Conservation (phyloP, 345 rosid species). For the Brassica cretica region DNA sequence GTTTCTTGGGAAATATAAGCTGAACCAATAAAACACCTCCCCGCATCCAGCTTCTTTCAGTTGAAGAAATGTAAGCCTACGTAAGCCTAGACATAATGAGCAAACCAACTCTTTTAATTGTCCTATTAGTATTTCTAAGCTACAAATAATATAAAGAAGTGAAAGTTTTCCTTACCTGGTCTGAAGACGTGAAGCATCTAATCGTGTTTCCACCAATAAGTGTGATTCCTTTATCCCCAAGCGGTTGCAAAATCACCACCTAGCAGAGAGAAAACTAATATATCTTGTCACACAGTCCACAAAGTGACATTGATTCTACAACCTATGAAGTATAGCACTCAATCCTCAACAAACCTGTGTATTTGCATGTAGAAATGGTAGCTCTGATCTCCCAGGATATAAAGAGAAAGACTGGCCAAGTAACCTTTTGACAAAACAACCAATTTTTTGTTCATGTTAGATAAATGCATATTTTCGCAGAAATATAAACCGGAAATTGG, state of each 20-base stretch:
- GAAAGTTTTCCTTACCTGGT: slow-evolving; percentile 55
- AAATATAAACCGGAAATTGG: neutral
- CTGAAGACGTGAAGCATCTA: slow-evolving; percentile 81
- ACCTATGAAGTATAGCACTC: neutral
- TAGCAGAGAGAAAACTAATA: slow-evolving; percentile 28
- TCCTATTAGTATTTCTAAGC: neutral
- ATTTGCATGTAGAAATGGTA: slow-evolving; percentile 80
- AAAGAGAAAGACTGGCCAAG: slow-evolving; percentile 84
- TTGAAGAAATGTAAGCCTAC: slow-evolving; percentile 79
- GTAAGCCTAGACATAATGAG: slow-evolving; percentile 6
- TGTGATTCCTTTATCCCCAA: slow-evolving; percentile 73
- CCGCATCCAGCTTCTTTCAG: slow-evolving; percentile 79
- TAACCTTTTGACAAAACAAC: slow-evolving; percentile 59
- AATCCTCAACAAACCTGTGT: slow-evolving; percentile 53
- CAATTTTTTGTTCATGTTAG: neutral
- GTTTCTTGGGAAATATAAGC: neutral
- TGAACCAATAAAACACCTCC: slow-evolving; percentile 42
- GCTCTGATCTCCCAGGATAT: slow-evolving; percentile 82
- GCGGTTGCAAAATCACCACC: slow-evolving; percentile 94
- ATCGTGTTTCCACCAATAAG: slow-evolving; percentile 83
- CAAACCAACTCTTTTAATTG: neutral
- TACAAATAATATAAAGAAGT: neutral
- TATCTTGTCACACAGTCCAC: neutral
- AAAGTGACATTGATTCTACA: neutral
- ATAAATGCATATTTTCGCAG: neutral